Evolutionary conservation across 2,329 filamentous ascomycete genomes (phyloP), one percentile per base, ranked within the genome.

Genomic region (Colletotrichum sp.): DNA sequence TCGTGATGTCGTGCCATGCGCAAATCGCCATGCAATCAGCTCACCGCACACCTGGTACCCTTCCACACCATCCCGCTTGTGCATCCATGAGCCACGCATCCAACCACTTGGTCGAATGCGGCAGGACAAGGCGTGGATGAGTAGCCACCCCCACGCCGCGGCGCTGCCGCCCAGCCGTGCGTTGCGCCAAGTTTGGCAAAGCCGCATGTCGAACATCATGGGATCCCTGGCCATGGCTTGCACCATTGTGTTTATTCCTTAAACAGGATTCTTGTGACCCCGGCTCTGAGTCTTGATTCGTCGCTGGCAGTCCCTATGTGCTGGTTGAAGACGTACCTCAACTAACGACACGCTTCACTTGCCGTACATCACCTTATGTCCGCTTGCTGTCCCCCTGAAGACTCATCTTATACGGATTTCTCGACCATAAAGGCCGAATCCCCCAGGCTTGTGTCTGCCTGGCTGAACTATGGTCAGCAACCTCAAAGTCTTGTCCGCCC

Each of bases 171-270:
- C 65, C 39, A 32, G 44, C 65, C 65, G 57, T 69, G 65, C 30
- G 44, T 70, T 65, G 59, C 57, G 44, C 71, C 71, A 74, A 64
- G 66, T 70, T 65, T 64, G 32, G 32, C 59, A 62, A 72, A 62
- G 72, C 69, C 72, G 67, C 67, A 71, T 32, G 44, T 28, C 13
- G 26, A 66, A 71, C 67, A 60, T 55, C 62, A 67, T 49, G 69
- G 52, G 72, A 71, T 71, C 60, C 60, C 16, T 28, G 60, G 30
- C 6, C 32, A 5, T 30, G 36, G 18, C 34, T 60, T 8, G 68
- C 26, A 24, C 59, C 16, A 62, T 13, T n/a, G 24, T 13, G 3
- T 34, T n/a, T 30, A 66, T 60, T 32, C 28, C 32, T 24, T 10
- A 34, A 59, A 59, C 15, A 52, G 39, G 59, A 49, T 8, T 12